phyloP scores from a whole-genome alignment of 305 asterid genomes.

The Solanum chacoense region DNA sequence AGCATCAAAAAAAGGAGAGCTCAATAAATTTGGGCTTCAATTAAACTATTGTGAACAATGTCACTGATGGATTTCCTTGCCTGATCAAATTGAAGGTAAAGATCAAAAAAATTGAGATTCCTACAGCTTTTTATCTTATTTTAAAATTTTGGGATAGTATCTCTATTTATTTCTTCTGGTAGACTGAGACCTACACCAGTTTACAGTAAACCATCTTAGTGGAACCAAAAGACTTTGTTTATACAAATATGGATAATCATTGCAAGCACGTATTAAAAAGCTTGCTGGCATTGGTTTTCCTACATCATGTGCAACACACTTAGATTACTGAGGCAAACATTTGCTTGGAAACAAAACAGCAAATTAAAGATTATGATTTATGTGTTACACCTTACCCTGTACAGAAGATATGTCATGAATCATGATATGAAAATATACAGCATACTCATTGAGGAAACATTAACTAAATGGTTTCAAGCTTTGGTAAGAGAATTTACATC shows the following conservation, averaged over 20 bases:
- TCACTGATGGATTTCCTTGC: not conserved
- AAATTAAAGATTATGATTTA: not conserved
- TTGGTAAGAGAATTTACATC: not conserved
- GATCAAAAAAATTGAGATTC: not conserved
- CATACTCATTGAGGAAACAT: not conserved
- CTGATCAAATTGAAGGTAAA: not conserved
- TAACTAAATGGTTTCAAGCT: not conserved
- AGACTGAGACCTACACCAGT: not conserved
- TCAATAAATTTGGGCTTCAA: not conserved
- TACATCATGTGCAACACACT: not conserved
- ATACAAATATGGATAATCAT: not conserved
- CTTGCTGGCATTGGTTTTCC: not conserved
- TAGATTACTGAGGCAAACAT: not conserved
- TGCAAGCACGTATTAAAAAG: not conserved
- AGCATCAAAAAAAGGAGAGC: not conserved
- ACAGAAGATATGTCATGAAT: not conserved
- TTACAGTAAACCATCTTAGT: not conserved
- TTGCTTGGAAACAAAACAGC: not conserved
- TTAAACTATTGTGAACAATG: not conserved
- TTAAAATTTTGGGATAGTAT: not conserved
- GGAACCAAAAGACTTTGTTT: not conserved
- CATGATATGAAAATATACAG: not conserved
- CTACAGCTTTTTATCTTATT: not conserved
- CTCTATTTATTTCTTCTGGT: not conserved
- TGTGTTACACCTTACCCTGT: not conserved